Percentiles rank a stretch among this genome's conserved stretches.
These are phyloP conservation scores for Fusarium nelsonii DNA, from an alignment of 2,329 filamentous ascomycete genomes.

Conservation along the genomic window DNA sequence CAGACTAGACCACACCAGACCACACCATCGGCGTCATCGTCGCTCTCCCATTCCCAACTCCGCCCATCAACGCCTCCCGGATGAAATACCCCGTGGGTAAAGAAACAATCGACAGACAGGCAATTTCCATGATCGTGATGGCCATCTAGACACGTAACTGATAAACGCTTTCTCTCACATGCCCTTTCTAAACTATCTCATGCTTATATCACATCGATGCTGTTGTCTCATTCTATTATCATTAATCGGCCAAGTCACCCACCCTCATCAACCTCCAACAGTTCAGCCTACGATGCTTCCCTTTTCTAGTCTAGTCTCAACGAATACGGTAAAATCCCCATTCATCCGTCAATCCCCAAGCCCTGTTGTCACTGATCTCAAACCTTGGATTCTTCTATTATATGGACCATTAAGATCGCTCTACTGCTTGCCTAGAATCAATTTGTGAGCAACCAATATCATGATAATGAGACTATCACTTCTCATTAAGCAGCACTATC, in stretches of 20 bases:
- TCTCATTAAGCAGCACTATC: conserved; percentile 1
- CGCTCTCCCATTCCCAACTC: background rate
- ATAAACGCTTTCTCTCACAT: background rate
- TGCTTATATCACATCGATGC: background rate
- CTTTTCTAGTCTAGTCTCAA: conserved; percentile 26
- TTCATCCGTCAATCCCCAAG: conserved; percentile 17
- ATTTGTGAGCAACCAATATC: background rate
- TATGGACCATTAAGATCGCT: conserved; percentile 24
- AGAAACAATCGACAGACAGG: background rate
- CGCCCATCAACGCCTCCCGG: conserved; percentile 11
- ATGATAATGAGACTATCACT: conserved; percentile 14
- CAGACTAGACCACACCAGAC: background rate
- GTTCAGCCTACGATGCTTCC: conserved; percentile 15
- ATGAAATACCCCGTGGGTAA: conserved; percentile 11
- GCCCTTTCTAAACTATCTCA: background rate
- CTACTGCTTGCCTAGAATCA: background rate
- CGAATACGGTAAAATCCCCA: conserved; percentile 12
- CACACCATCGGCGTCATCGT: conserved; percentile 41
- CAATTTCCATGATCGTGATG: conserved; percentile 7
- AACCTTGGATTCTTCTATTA: conserved; percentile 10
- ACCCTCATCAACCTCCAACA: conserved; percentile 3
- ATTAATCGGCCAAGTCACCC: background rate
- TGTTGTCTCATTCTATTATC: background rate
- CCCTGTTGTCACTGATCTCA: background rate
- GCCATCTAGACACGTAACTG: background rate